Evolutionary conservation across 2,329 filamentous ascomycete species (phyloP).

Genomic region (Penicillium janthinellum): DNA sequence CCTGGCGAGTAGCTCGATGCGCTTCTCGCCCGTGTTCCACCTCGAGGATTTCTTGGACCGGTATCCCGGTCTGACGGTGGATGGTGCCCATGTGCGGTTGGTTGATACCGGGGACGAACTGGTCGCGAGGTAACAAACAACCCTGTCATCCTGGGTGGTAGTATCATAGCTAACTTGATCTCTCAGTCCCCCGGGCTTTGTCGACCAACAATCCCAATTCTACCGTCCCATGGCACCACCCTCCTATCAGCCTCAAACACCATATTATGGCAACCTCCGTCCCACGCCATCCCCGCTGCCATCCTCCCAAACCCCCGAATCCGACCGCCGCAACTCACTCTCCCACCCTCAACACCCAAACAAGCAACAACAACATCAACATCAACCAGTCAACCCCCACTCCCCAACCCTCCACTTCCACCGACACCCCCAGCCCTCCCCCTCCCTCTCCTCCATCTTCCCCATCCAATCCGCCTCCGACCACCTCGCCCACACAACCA

Average conservation of each 20-base stretch:
- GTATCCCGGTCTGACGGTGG: slow-evolving; percentile 71
- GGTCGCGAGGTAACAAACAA: slow-evolving; percentile 14
- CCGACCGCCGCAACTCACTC: slow-evolving; percentile 15
- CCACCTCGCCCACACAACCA: slow-evolving; percentile 19
- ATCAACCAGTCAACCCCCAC: slow-evolving; percentile 5
- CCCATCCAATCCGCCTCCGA: slow-evolving; percentile 12
- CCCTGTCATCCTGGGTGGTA: too few relatives aligned
- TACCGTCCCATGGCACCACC: slow-evolving; percentile 22
- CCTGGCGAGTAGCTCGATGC: slow-evolving; percentile 66
- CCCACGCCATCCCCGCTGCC: slow-evolving; percentile 10
- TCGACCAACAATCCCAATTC: slow-evolving; percentile 24
- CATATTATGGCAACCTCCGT: slow-evolving; percentile 16
- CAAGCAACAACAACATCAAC: neutral
- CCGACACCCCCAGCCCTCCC: slow-evolving; percentile 18
- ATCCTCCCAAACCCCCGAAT: slow-evolving; percentile 14
- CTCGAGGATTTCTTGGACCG: slow-evolving; percentile 86
- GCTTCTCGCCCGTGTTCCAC: slow-evolving; percentile 78
- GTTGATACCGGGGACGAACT: slow-evolving; percentile 64
- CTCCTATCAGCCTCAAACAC: slow-evolving; percentile 12
- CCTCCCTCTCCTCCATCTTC: slow-evolving; percentile 20
- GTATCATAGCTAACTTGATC: neutral
- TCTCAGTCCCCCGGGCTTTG: slow-evolving; percentile 10
- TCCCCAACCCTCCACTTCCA: slow-evolving; percentile 23
- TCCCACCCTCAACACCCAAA: slow-evolving; percentile 3
- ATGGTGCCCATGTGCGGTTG: slow-evolving; percentile 73